phyloP scores from a whole-genome alignment of 257 asterid species.

The Plectranthus barbatus region DNA sequence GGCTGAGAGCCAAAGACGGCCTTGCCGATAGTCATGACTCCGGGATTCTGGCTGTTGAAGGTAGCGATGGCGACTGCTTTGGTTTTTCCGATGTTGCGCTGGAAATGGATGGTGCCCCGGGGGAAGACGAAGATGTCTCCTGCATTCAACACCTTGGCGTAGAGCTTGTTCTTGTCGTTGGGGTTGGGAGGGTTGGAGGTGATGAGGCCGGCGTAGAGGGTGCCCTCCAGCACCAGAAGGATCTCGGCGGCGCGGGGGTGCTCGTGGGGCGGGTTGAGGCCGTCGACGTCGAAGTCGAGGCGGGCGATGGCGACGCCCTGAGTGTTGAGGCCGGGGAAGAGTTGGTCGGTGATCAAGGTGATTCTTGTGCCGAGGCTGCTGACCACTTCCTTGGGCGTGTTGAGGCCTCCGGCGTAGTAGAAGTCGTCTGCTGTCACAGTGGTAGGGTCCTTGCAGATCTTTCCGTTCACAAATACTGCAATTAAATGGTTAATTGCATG shows the following conservation, averaged over 20 bases:
- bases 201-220: too few species aligned
- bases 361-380: slow-evolving; percentile 12
- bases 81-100: slow-evolving; percentile 11
- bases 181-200: too few species aligned
- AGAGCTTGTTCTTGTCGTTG: slow-evolving; percentile 11
- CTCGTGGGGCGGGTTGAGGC: slow-evolving; percentile 28
- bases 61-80: slow-evolving; percentile 14
- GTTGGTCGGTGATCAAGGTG: slow-evolving; percentile 4
- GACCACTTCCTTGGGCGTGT: slow-evolving; percentile 5
- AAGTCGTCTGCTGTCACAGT: slow-evolving; percentile 12
- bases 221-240: slow-evolving; percentile 20
- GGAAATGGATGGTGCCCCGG: slow-evolving; percentile 22
- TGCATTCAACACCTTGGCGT: not conserved
- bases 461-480: slow-evolving; percentile 21
- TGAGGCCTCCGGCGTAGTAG: slow-evolving; percentile 9
- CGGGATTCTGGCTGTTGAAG: slow-evolving; percentile 27
- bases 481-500: too few species aligned
- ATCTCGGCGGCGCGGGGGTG: slow-evolving; percentile 32
- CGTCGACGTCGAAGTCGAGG: slow-evolving; percentile 13
- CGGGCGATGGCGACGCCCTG: slow-evolving; percentile 21
- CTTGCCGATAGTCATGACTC: slow-evolving; percentile 24
- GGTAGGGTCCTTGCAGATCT: slow-evolving; percentile 13
- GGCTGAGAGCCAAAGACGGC: slow-evolving; percentile 28
- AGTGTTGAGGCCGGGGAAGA: slow-evolving; percentile 28
- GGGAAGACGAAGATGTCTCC: slow-evolving; percentile 28